A percentile compares a stretch with the other conserved stretches of the same genome.
These are phyloP conservation scores for Exidia glandulosa DNA, from an alignment of 768 basidiomycete species.

Conservation along the genomic window DNA sequence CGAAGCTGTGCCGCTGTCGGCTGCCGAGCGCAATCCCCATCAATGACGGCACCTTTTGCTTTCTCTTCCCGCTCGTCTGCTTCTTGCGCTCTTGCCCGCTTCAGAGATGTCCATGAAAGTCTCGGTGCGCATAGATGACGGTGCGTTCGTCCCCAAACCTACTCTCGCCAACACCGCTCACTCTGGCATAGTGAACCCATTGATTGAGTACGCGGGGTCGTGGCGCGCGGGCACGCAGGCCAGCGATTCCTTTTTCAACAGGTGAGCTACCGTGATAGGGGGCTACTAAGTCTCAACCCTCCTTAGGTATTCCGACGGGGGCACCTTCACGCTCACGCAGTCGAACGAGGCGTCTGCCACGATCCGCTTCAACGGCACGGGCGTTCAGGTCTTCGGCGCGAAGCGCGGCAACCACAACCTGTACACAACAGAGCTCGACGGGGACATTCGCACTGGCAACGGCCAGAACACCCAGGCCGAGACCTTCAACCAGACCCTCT, in stretches of 20 bases:
- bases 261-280: neutral
- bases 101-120: neutral
- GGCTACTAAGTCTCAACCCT: neutral
- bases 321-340: conserved; percentile 27
- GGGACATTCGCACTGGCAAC: neutral
- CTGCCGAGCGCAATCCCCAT: neutral
- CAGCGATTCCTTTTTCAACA: neutral
- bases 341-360: conserved; percentile 23
- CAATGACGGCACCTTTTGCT: neutral
- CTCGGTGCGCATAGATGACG: neutral
- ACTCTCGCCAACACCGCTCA: neutral
- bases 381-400: conserved; percentile 38
- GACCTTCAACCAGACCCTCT: neutral
- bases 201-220: neutral
- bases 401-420: conserved; percentile 30
- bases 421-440: neutral
- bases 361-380: conserved; percentile 39
- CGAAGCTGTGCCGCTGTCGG: too few relatives aligned
- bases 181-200: neutral
- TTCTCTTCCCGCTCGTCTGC: neutral
- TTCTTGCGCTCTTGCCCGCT: neutral
- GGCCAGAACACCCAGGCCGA: neutral
- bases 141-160: neutral
- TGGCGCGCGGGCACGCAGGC: neutral
- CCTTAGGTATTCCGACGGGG: neutral